These are phyloP conservation scores for Zanthoxylum bungeanum DNA, from an alignment of 345 rosid species.

Conservation along the genomic window DNA sequence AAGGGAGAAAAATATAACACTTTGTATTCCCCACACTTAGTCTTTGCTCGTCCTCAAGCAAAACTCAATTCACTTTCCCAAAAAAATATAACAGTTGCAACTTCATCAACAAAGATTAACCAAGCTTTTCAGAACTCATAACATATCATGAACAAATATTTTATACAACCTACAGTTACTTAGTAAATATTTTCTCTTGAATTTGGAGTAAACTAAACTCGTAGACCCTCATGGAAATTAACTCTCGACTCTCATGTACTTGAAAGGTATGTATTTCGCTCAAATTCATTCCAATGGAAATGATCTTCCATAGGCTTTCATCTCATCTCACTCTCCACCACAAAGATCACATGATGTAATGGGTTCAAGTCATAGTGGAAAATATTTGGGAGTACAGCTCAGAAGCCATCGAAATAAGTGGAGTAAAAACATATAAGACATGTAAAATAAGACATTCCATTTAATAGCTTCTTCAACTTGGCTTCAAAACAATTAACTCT, in stretches of 20 bases:
- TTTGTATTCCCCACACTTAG: not conserved
- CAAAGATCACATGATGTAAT: not conserved
- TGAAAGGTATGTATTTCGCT: not conserved
- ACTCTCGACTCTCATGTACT: not conserved
- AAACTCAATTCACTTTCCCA: not conserved
- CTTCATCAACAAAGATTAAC: too few species aligned
- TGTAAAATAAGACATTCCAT: not conserved
- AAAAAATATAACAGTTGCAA: not conserved
- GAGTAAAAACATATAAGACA: not conserved
- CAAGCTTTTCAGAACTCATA: too few species aligned
- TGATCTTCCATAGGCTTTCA: not conserved
- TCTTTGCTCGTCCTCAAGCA: not conserved
- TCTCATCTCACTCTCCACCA: not conserved
- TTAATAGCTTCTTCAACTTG: not conserved
- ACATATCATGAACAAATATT: not conserved
- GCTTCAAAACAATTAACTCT: not conserved
- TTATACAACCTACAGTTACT: not conserved
- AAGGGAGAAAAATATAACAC: too few species aligned
- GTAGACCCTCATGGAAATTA: not conserved
- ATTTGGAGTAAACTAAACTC: constrained; percentile 10
- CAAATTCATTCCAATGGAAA: not conserved
- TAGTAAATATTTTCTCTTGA: not conserved
- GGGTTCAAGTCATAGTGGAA: not conserved
- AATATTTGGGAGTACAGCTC: not conserved
- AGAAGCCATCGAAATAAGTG: not conserved